Base-by-base conservation (phyloP, 331 rosid genomes). In the Pyracantha coccinea region DNA sequence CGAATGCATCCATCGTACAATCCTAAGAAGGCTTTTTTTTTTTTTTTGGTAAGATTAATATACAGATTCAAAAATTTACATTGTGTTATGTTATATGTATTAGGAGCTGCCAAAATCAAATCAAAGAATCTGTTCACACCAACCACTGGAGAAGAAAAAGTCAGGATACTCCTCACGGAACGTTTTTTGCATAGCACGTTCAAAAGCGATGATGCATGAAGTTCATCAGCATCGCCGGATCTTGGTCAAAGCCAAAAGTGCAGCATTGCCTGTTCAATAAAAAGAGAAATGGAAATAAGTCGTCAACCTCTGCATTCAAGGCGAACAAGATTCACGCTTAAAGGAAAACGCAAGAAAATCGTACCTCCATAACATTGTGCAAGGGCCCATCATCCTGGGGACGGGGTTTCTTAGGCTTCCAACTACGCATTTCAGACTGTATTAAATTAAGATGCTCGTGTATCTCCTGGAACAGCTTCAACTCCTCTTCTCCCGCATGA, bases 221-320 rank as follows among this genome's bases (percentile, higher is more conserved):
- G 16, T 17, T 68, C 68, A 14, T 58, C 63, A 58, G 44, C 25
- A 32, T 70, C 75, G 11, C 53, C 8, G 47, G 75, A 55, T 77
- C 77, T 79, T 35, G 74, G 77, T 94, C 84, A 92, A 35, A 90
- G 32, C 99, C 99, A 95, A 75, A 88, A 92, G 82, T 89, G 79
- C 41, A 85, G 85, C 99, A 95, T 86, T 84, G 98, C 99, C 98
- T 95, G 94, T 83, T 71, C 89, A 88, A 13, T 74, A 16, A 86
- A 81, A 47, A 45, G 73, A 16, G 33, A n/a, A 60, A 10, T 2
- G 38, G 17, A 33, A 72, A 58, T 9, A 16, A 1, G 15, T 24
- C 57, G 4, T 61, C 69, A 73, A 25, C 12, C 41, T 25, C 20
- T 7, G 52, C 60, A 27, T 9, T 33, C 76, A 72, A 59, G 35